Percentiles rank a stretch among this genome's conserved stretches.
phyloP scores from a whole-genome alignment of 2,329 filamentous ascomycete species.

The Claviceps pusilla region DNA sequence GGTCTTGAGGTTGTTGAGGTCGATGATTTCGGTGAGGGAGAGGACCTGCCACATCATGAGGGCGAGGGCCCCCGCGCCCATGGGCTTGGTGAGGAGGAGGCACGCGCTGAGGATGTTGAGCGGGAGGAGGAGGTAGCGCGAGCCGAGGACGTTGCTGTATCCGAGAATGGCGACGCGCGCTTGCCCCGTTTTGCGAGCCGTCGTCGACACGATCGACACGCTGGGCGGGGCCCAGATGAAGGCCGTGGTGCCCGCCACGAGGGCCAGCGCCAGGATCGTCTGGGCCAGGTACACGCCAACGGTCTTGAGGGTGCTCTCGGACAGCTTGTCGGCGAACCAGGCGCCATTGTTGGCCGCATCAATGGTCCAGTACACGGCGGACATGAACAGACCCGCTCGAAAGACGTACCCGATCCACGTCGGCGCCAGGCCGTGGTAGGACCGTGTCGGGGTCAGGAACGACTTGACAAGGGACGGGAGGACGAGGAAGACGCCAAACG shows the following conservation, averaged over 20 bases:
- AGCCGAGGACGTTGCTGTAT: constrained; percentile 85
- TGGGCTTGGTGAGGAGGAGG: constrained; percentile 77
- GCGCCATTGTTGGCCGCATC: constrained; percentile 77
- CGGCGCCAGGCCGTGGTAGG: constrained; percentile 73
- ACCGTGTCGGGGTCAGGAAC: constrained; percentile 68
- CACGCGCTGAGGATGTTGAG: constrained; percentile 64
- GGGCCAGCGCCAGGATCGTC: constrained; percentile 59
- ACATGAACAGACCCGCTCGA: constrained; percentile 58
- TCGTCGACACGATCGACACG: constrained; percentile 51
- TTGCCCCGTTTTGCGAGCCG: constrained; percentile 24
- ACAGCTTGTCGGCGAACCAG: constrained; percentile 48
- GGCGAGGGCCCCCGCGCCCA: constrained; percentile 74
- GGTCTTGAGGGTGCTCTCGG: constrained; percentile 53
- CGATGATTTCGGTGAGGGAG: constrained; percentile 52
- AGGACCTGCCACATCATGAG: constrained; percentile 81
- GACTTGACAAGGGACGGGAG: constrained; percentile 64
- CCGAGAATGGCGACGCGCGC: constrained; percentile 65
- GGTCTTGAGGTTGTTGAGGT: constrained; percentile 44
- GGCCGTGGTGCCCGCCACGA: constrained; percentile 71
- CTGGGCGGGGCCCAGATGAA: constrained; percentile 79
- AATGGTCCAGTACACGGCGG: constrained; percentile 72
- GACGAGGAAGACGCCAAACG: constrained; percentile 55
- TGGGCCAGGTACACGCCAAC: constrained; percentile 67
- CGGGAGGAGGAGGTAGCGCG: constrained; percentile 73
- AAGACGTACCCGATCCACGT: constrained; percentile 73